These are phyloP conservation scores for Starmerella vitae DNA, from an alignment of 805 yeast species.

Conservation along the genomic window DNA sequence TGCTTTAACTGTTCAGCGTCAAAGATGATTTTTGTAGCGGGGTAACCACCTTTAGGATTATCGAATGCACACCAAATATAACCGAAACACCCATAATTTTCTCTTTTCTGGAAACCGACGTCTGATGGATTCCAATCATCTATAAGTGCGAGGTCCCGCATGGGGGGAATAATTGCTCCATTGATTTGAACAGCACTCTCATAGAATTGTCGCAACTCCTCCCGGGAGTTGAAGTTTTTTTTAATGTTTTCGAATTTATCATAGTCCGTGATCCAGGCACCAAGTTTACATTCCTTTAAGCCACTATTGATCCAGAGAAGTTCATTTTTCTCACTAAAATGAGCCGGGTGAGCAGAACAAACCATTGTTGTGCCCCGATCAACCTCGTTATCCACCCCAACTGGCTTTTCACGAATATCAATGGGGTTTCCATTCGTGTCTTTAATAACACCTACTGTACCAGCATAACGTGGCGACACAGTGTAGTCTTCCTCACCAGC, in stretches of 20 bases:
- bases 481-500: conserved; percentile 1
- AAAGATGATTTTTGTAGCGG: not conserved
- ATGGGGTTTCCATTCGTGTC: not conserved
- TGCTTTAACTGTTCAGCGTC: not conserved
- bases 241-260: not conserved
- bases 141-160: not conserved
- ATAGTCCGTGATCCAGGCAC: conserved; percentile 2
- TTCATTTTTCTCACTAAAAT: conserved; percentile 1
- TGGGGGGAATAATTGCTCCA: conserved; percentile 2
- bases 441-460: not conserved
- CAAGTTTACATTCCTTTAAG: conserved; percentile 2
- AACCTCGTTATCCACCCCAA: not conserved
- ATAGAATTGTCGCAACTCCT: not conserved
- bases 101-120: not conserved
- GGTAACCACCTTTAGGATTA: not conserved
- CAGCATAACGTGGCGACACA: not conserved
- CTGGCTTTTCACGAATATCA: not conserved
- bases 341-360: conserved; percentile 4
- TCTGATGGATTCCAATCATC: not conserved
- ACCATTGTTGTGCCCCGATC: not conserved
- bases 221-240: not conserved
- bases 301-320: conserved; percentile 12
- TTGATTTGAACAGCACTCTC: not conserved
- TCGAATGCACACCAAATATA: conserved; percentile 7
- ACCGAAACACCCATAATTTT: conserved; percentile 3